Evolutionary conservation across 1,284 basidiomycete species (phyloP).

Genomic region (Ceratobasidium sp.): DNA sequence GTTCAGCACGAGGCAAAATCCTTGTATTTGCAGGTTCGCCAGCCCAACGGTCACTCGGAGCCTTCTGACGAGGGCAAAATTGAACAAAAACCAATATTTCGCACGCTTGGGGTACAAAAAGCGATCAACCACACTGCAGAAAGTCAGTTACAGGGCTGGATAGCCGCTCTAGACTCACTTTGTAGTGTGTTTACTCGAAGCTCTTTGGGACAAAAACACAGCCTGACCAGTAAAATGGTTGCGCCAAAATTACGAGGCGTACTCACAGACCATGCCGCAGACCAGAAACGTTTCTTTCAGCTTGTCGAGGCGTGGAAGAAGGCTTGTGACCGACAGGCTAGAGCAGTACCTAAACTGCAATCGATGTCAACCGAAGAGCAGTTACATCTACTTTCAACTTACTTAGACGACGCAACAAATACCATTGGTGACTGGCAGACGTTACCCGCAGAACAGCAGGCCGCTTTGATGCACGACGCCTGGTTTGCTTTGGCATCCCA

Average conservation of each 20-base stretch:
- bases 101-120: background rate
- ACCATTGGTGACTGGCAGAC: constrained; percentile 2
- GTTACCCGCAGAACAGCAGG: background rate
- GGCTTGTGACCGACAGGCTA: background rate
- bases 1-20: constrained; percentile 14
- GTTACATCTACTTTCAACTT: background rate
- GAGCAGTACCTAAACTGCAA: background rate
- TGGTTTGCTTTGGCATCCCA: background rate
- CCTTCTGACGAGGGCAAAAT: too few relatives aligned
- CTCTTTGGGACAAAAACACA: background rate
- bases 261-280: constrained; percentile 22
- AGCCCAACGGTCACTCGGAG: background rate
- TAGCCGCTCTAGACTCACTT: background rate
- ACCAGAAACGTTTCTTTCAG: background rate
- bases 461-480: background rate
- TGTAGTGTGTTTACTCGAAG: background rate
- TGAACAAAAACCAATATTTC: background rate
- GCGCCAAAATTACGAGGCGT: background rate
- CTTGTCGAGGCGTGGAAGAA: constrained; percentile 9
- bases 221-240: background rate
- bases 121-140: constrained; percentile 17
- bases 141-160: constrained; percentile 1
- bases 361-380: background rate
- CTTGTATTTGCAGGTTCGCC: background rate
- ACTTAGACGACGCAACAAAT: background rate